A percentile compares a stretch with the other conserved stretches of the same genome.
Evolutionary conservation across 2,329 filamentous ascomycete genomes (phyloP).

Genomic region (Xenosphaeropsis pyriputrescens): DNA sequence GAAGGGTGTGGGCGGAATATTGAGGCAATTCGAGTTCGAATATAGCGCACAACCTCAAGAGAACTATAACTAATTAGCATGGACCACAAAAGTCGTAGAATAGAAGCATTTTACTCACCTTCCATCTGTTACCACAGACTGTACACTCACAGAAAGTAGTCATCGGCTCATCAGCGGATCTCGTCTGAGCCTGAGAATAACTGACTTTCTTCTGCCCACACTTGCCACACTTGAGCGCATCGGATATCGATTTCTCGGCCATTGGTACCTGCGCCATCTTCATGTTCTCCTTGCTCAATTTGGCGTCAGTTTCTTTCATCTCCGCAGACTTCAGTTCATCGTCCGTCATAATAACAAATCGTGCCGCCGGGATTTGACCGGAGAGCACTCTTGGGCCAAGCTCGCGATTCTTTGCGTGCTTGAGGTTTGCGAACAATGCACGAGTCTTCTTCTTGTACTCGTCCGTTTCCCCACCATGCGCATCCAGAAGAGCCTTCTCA

Average conservation of each 20-base stretch:
- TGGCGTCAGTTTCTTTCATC: slow-evolving; percentile 60
- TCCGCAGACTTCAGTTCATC: slow-evolving; percentile 85
- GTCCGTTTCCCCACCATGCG: slow-evolving; percentile 54
- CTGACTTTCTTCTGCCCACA: slow-evolving; percentile 90
- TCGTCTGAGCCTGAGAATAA: slow-evolving; percentile 92
- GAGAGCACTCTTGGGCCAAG: slow-evolving; percentile 63
- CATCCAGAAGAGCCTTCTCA: slow-evolving; percentile 60
- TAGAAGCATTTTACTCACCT: slow-evolving; percentile 31
- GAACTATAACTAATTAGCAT: slow-evolving; percentile 10
- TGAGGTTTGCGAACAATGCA: slow-evolving; percentile 87
- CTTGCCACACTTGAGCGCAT: slow-evolving; percentile 76
- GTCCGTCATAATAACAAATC: slow-evolving; percentile 75
- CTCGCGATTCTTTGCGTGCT: slow-evolving; percentile 73
- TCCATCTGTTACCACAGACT: slow-evolving; percentile 56
- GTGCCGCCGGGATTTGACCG: slow-evolving; percentile 55
- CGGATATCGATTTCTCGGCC: slow-evolving; percentile 80
- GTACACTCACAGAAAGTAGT: slow-evolving; percentile 63
- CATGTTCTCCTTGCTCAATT: slow-evolving; percentile 85
- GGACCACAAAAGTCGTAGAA: too few species aligned
- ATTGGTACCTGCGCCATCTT: slow-evolving; percentile 91
- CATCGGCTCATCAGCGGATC: slow-evolving; percentile 89
- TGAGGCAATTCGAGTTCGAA: background rate
- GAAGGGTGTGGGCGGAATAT: slow-evolving; percentile 3
- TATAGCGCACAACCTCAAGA: slow-evolving; percentile 10
- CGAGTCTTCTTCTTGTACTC: slow-evolving; percentile 82